Evolutionary conservation across 768 basidiomycete species (phyloP), one percentile per base, ranked within the genome.

Genomic region (Collybia mongolica): DNA sequence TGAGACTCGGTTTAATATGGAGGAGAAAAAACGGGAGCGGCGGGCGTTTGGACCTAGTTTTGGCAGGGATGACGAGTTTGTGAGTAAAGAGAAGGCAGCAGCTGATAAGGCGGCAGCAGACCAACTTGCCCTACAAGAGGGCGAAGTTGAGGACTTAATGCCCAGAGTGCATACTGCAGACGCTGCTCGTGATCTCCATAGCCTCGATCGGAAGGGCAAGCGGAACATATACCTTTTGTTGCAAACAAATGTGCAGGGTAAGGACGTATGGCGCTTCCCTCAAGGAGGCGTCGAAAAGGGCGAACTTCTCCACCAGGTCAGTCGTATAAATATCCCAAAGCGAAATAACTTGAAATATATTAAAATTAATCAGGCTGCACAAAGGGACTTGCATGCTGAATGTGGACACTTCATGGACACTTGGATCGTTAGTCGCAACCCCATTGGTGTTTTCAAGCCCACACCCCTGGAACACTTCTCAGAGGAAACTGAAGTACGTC

Each of bases 351-450:
- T 20, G 19, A 42, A n/a, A n/a, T 42, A 19, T 48, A 37, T 42
- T 37, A 12, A 22, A 18, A 32, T 52, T 60, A 19, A 57, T 1
- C 51, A 93, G 88, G 86, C 92, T 35, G 92, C 93, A 3, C 76
- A 83, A 46, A 75, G 86, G 43, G 81, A 86, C 52, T 74, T 98
- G 18, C 69, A 72, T 42, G 77, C 81, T 2, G 80, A 88, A 62
- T 90, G 88, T 54, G 94, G 94, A 8, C 72, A 77, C 38, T 71
- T 83, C 45, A 92, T 98, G 88, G 94, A 98, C 61, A 84, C 84
- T 11, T 98, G 96, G 95, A 74, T 95, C 54, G 92, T 96, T n/a
- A 83, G 91, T 45, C 82, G 86, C 46, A 89, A 88, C 49, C 96
- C 96, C 2, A 82, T 96, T 56, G 93, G 93, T 3, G 77, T 90